Evolutionary conservation across 2,329 filamentous ascomycete genomes (phyloP), one percentile per base, ranked within the genome.

Genomic region (Colletotrichum australisinense): DNA sequence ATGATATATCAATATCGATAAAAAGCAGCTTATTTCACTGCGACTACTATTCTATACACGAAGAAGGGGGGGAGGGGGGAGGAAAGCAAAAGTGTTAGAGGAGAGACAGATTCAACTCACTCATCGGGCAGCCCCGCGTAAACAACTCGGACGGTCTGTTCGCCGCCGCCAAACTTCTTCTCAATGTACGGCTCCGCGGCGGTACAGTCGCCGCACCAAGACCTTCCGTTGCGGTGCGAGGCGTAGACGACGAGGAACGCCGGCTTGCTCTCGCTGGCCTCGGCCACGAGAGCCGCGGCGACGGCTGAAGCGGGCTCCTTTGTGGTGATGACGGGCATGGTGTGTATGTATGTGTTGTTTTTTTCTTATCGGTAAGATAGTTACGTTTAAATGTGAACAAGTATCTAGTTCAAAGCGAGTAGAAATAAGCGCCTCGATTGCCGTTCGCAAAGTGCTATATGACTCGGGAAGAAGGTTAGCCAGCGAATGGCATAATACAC

Each of bases 201-300:
- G 35, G 67, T 71, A 28, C 71, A 73, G 49, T 73, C 71, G n/a
- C 52, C 38, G 35, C 71, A 73, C 71, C 71, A 73, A 19, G 71
- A 73, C 22, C 46, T 60, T n/a, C 71, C 71, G 35, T 66, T 62
- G 16, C 71, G 71, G 60, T 73, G 67, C 16, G 71, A 73, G 42
- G 71, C 71, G 56, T 73, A 73, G 67, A 73, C 71, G 67, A 73
- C 67, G 14, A 73, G 60, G 60, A 70, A 73, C 16, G 67, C 71
- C 9, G 71, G 71, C 71, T 62, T 71, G 67, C 56, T 28, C 22
- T 62, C 67, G 71, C 60, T 71, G 55, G 67, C 71, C 60, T 73
- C 71, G 56, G 71, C 67, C 46, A 56, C 57, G 35, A 73, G 71
- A 24, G 71, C 49, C 59, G 56, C 49, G 46, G 71, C 71, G 56